phyloP scores from a whole-genome alignment of 495 filamentous ascomycete genomes.

The Mycothermus thermophilus region DNA sequence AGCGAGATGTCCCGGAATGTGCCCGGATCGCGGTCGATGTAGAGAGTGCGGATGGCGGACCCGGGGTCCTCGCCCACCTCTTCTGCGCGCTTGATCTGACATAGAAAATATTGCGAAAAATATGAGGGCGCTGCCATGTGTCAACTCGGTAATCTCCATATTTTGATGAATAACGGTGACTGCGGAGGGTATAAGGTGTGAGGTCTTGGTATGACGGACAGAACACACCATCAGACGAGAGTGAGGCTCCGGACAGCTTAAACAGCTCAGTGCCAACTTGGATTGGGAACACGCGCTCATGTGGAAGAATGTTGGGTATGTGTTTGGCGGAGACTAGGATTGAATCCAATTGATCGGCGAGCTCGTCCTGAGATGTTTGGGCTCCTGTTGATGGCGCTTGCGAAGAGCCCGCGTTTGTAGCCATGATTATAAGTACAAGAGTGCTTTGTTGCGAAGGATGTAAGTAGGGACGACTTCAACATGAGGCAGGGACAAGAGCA shows the following conservation, averaged over 20 bases:
- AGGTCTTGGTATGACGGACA: conserved; percentile 1
- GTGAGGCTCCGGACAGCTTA: conserved; percentile 82
- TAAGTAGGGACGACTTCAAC: too few relatives aligned
- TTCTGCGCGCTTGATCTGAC: conserved; percentile 54
- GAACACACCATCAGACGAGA: conserved; percentile 85
- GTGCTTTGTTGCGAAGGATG: too few relatives aligned
- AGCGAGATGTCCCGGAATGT: conserved; percentile 83
- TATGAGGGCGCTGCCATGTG: conserved; percentile 93
- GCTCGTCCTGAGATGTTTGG: too few relatives aligned
- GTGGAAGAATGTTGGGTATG: conserved; percentile 46
- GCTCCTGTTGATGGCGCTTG: too few relatives aligned
- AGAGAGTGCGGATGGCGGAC: conserved; percentile 50
- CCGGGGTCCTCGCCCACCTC: conserved; percentile 40
- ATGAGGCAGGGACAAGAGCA: too few relatives aligned
- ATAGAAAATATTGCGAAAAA: conserved; percentile 87
- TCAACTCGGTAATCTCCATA: too few relatives aligned
- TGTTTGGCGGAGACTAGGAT: conserved; percentile 16
- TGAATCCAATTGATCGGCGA: too few relatives aligned
- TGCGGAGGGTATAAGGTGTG: background rate
- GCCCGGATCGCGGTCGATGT: conserved; percentile 86
- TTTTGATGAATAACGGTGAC: conserved; percentile 13
- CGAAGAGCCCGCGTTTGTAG: too few relatives aligned
- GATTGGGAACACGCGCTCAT: conserved; percentile 72
- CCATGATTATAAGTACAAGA: too few relatives aligned
- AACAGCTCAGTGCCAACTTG: conserved; percentile 90